Evolutionary conservation across 352 stramenopile genomes (phyloP), one percentile per base, ranked within the genome.

Genomic region (Pythium aquatile): DNA sequence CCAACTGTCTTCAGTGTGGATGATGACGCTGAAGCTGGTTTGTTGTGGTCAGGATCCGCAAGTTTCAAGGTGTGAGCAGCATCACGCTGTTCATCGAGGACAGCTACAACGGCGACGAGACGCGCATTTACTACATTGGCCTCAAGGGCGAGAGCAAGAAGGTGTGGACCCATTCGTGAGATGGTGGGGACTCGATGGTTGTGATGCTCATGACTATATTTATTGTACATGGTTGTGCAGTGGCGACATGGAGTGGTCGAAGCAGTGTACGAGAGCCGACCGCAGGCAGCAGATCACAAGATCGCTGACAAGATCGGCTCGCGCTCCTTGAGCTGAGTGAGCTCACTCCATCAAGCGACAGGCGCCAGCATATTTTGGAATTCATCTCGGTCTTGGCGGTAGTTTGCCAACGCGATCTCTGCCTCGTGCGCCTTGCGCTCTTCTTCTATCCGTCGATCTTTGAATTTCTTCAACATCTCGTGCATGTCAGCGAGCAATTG

Each of bases 101-200:
- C 69, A 94, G 79, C 69, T 88, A 78, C 52, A 78, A 74, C 61
- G 85, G 79, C 26, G 83, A 91, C 56, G 71, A 93, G 55, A 88
- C 83, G 26, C 76, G 74, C 60, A 79, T 96, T 47, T 93, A 94
- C 61, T 96, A 96, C 75, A 91, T 96, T 75, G 85, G 87, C 0
- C 71, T 96, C 51, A 96, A 94, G 59, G 87, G 87, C 44, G 85
- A 93, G 74, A 93, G 72, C 74, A 92, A 93, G 55, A 93, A 95
- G 81, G 86, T 92, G 55, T 52, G 26, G 24, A 48, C 3, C 13
- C 14, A 40, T 14, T 9, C 26, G 42, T n/a, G 29, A 47, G 10
- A 2, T 65, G 47, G 20, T 24, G 20, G 20, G 20, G 20, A 24
- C 20, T 24, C 17, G 44, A 29, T 40, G 40, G n/a, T 11, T 46